Conservation (phyloP, 805 yeast species). For the Wickerhamiella azyma region DNA sequence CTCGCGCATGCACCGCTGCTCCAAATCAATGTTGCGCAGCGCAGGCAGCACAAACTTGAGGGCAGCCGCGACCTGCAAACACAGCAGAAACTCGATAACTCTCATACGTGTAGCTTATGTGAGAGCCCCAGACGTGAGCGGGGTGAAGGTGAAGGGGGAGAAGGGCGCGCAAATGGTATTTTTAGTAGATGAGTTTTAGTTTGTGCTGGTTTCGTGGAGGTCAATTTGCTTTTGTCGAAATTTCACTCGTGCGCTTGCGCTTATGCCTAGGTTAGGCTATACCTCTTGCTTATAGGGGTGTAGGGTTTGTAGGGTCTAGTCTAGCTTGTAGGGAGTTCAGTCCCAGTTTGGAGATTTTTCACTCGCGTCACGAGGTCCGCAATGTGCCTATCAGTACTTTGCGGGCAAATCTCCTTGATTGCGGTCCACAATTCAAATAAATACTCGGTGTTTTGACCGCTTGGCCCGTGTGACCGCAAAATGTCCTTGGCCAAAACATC, state of each 20-base stretch:
- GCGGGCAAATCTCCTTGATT: conserved; percentile 29
- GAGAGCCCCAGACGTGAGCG: not conserved
- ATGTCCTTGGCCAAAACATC: conserved; percentile 49
- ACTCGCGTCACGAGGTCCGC: conserved; percentile 26
- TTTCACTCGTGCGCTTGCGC: too few relatives aligned
- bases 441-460: conserved; percentile 71
- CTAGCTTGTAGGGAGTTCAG: too few relatives aligned
- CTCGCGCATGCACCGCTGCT: conserved; percentile 80
- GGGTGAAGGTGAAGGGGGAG: not conserved
- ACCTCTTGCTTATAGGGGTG: too few relatives aligned
- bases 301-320: too few relatives aligned
- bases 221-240: too few relatives aligned
- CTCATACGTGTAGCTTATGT: conserved; percentile 10
- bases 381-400: conserved; percentile 32
- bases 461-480: conserved; percentile 49
- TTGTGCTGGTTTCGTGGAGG: too few relatives aligned
- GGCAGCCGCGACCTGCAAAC: conserved; percentile 16
- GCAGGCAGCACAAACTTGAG: conserved; percentile 25
- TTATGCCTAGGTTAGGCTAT: too few relatives aligned
- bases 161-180: not conserved
- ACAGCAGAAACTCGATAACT: conserved; percentile 11
- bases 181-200: too few relatives aligned
- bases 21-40: conserved; percentile 15
- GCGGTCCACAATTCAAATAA: conserved; percentile 41
- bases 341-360: conserved; percentile 4